Evolutionary conservation across 306 rosid genomes (phyloP).

Genomic region (Arachis stenosperma): DNA sequence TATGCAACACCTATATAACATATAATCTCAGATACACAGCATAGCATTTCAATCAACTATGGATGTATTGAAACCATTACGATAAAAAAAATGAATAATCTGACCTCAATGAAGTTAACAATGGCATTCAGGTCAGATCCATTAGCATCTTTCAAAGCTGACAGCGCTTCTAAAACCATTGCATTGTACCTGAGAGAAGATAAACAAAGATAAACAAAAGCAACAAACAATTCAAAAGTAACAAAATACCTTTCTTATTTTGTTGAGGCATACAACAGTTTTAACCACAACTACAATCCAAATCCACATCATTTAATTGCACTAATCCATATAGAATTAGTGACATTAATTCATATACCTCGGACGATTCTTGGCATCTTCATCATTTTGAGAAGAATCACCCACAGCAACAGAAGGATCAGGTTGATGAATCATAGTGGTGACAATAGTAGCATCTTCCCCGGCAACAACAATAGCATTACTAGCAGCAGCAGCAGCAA

Average conservation of each 20-base stretch:
- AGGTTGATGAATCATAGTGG: constrained; percentile 8
- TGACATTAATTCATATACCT: constrained; percentile 37
- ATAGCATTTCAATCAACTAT: constrained; percentile 20
- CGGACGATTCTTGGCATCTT: constrained; percentile 57
- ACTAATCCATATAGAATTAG: no score
- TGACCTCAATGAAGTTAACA: constrained; percentile 74
- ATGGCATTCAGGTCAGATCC: constrained; percentile 81
- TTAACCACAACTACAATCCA: not conserved
- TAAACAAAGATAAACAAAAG: constrained; percentile 8
- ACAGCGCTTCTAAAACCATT: constrained; percentile 80
- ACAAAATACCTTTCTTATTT: no score
- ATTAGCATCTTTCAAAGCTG: constrained; percentile 60
- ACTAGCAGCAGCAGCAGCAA: not conserved
- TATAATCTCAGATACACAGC: not conserved
- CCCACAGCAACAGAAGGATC: constrained; percentile 36
- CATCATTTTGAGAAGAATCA: constrained; percentile 46
- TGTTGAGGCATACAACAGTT: not conserved
- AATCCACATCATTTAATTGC: no score
- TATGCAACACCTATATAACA: not conserved
- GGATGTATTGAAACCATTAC: not conserved
- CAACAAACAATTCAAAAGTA: not conserved
- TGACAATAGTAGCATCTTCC: constrained; percentile 12
- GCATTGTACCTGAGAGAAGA: constrained; percentile 58
- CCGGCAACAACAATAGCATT: not conserved
- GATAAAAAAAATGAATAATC: constrained; percentile 13